Evolutionary conservation across 2,329 filamentous ascomycete genomes (phyloP).

Genomic region (Trichoderma pleuroti): DNA sequence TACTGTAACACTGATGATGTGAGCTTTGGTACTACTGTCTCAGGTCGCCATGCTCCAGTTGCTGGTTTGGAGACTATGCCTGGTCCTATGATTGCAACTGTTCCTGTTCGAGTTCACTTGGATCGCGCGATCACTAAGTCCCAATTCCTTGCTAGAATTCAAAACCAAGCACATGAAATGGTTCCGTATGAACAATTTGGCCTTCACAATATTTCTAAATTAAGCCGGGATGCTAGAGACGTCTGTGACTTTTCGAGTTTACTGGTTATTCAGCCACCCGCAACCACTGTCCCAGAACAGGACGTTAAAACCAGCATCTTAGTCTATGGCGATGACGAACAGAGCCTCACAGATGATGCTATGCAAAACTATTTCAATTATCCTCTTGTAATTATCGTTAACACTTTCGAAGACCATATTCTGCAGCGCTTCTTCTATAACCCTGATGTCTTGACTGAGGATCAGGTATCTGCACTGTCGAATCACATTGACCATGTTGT

Average conservation of each 20-base stretch:
- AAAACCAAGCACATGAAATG: conserved; percentile 19
- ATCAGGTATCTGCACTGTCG: background rate
- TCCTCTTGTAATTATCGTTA: conserved; percentile 6
- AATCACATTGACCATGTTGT: conserved; percentile 11
- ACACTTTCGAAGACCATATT: conserved; percentile 7
- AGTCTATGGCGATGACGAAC: background rate
- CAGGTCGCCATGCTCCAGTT: conserved; percentile 26
- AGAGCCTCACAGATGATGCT: background rate
- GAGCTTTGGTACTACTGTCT: conserved; percentile 25
- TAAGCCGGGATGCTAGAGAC: conserved; percentile 19
- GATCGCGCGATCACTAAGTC: conserved; percentile 31
- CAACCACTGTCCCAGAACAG: background rate
- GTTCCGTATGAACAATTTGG: conserved; percentile 20
- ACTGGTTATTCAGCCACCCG: conserved; percentile 20
- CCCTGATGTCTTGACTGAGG: background rate
- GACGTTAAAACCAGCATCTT: background rate
- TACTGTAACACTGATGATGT: conserved; percentile 36
- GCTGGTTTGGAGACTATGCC: conserved; percentile 25
- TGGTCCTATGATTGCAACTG: conserved; percentile 28
- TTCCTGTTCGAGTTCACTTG: conserved; percentile 24
- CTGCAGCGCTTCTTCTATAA: conserved; percentile 10
- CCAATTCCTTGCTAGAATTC: conserved; percentile 40
- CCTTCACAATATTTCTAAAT: conserved; percentile 22
- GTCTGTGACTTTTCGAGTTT: conserved; percentile 21
- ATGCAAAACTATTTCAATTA: conserved; percentile 18